phyloP scores from a whole-genome alignment of 495 filamentous ascomycete species.

The Hypoxylon perforatum region DNA sequence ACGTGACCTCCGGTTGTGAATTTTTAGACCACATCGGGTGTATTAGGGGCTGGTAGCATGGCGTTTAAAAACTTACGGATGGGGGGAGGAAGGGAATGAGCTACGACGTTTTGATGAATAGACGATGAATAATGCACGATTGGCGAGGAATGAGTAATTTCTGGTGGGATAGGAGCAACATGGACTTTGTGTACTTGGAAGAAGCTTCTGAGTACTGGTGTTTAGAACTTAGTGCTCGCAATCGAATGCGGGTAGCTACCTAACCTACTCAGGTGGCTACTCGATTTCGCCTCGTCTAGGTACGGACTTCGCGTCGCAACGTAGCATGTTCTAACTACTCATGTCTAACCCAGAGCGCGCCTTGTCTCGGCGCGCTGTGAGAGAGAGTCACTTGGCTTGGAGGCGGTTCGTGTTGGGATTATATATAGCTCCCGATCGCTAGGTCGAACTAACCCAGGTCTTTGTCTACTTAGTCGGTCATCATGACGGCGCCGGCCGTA shows the following conservation, averaged over 20 bases:
- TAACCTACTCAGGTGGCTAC: too few relatives aligned
- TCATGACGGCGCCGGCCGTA: too few relatives aligned
- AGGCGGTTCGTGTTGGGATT: conserved; percentile 11
- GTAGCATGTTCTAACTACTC: conserved; percentile 15
- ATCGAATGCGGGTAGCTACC: not conserved
- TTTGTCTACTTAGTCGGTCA: too few relatives aligned
- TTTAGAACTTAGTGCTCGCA: too few relatives aligned
- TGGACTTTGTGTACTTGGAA: too few relatives aligned
- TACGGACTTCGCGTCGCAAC: not conserved
- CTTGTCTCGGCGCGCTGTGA: not conserved
- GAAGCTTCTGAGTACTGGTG: too few relatives aligned
- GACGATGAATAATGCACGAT: not conserved
- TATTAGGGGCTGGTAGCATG: too few relatives aligned
- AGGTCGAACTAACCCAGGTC: too few relatives aligned
- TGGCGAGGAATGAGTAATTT: too few relatives aligned
- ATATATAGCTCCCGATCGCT: not conserved
- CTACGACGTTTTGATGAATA: conserved; percentile 19
- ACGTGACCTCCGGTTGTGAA: conserved; percentile 1
- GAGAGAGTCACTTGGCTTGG: not conserved
- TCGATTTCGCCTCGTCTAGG: not conserved
- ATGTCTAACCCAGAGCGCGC: not conserved
- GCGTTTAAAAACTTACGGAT: too few relatives aligned
- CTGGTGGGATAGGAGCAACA: too few relatives aligned
- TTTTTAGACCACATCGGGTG: too few relatives aligned
- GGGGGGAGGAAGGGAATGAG: not conserved